Base-by-base conservation (phyloP, 2,329 filamentous ascomycete species). In the Coniella vitis region DNA sequence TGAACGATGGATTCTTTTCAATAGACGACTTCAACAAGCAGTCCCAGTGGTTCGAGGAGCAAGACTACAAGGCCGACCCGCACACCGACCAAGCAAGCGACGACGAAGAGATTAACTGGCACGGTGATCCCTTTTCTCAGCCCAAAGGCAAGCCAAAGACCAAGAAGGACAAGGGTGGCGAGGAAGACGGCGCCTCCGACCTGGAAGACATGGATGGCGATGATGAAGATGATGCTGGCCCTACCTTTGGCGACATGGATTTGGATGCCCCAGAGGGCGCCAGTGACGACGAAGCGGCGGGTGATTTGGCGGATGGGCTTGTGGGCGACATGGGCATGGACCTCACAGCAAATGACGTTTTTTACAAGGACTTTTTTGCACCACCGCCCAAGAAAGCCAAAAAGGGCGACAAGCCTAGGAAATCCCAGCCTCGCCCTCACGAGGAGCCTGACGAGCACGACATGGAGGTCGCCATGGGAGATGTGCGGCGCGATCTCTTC, bases 1-100 rank as follows among this genome's bases (percentile, higher is more conserved):
- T 98, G 29, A 97, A 98, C 61, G 93, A 98, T 62, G 91, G 90
- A 4, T 98, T 98, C 71, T 98, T 98, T 70, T 95, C 89, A 14
- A 91, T 98, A 59, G 90, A 97, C 60, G 83, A 94, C 52, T 98
- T 98, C 77, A 98, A 98, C 73, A 88, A 85, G 63, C 87, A 94
- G 63, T 88, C 90, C 2, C 88, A 95, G 60, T 86, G 85, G 62
- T 82, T 96, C 42, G 93, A 98, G 66, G 82, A 87, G 55, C 86
- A 90, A 65, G 91, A 97, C 64, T 78, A 79, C 22, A 76, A 79
- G 55, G 89, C 86, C 22, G 87, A 91, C 56, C 80, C 81, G 34
- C 83, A 86, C 58, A 84, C 85, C 48, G 86, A 85, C 54, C 76
- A 74, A 45, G 86, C 78, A 52, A 89, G 84, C 64, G 89, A 95